Percentiles rank a stretch among this genome's conserved stretches.
Evolutionary conservation across 2,329 filamentous ascomycete genomes (phyloP).

Genomic region (Ustulina deusta): DNA sequence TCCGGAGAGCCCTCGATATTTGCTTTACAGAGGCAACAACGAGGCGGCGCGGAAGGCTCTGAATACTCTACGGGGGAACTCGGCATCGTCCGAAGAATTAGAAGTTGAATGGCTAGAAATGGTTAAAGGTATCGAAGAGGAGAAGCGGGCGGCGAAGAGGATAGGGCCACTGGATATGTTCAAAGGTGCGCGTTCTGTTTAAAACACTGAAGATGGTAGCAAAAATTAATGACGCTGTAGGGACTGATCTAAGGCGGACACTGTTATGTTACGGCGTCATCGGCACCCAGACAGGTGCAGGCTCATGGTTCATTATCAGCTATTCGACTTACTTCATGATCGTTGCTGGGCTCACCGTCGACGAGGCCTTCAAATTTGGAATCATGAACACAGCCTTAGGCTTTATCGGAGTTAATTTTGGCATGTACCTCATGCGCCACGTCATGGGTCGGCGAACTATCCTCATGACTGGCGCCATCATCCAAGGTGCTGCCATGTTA

Average conservation of each 20-base stretch:
- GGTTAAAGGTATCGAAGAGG: conserved; percentile 55
- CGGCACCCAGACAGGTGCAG: conserved; percentile 58
- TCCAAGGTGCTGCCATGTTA: conserved; percentile 60
- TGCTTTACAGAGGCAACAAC: conserved; percentile 52
- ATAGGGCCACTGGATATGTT: conserved; percentile 56
- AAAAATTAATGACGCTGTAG: conserved; percentile 41
- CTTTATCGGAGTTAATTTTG: conserved; percentile 61
- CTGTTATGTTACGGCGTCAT: conserved; percentile 63
- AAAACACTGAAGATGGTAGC: not conserved
- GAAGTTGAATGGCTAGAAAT: conserved; percentile 57
- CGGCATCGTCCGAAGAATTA: conserved; percentile 49
- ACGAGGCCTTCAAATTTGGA: conserved; percentile 61
- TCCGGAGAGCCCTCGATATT: conserved; percentile 60
- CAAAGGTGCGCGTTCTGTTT: conserved; percentile 41
- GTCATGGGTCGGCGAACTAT: conserved; percentile 60
- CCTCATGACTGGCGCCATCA: conserved; percentile 59
- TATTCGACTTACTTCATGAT: conserved; percentile 64
- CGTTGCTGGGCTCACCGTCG: conserved; percentile 55
- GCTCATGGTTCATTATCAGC: conserved; percentile 63
- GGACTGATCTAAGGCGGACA: conserved; percentile 61
- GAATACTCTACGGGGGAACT: conserved; percentile 48
- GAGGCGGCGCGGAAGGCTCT: conserved; percentile 49
- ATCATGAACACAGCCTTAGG: conserved; percentile 64
- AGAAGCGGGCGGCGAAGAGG: conserved; percentile 50
- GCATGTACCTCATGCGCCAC: conserved; percentile 62